Percentiles rank a stretch among this genome's conserved stretches.
Conservation (phyloP, 805 yeast species). For the Starmerella cellae region DNA sequence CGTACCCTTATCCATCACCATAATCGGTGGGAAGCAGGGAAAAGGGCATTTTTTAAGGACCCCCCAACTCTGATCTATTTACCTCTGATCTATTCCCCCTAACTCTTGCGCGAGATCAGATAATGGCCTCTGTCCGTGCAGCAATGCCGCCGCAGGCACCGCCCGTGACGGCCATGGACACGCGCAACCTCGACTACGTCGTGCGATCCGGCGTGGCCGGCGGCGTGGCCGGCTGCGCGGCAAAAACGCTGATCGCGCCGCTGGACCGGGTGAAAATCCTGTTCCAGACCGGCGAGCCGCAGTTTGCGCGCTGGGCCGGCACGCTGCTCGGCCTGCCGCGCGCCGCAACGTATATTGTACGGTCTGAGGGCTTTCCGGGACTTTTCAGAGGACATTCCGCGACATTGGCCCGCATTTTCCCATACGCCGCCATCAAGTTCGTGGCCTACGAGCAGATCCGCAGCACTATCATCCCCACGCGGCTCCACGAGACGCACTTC, state of each 20-base stretch:
- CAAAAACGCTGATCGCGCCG: constrained; percentile 90
- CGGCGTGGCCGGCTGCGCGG: constrained; percentile 91
- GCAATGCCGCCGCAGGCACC: no score
- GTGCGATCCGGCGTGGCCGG: constrained; percentile 82
- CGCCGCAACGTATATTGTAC: constrained; percentile 58
- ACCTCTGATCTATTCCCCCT: no score
- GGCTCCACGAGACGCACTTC: constrained; percentile 59
- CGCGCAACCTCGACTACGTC: constrained; percentile 64
- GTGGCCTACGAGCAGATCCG: constrained; percentile 92
- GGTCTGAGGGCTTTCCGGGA: constrained; percentile 61
- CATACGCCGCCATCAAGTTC: constrained; percentile 93
- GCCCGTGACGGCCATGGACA: constrained; percentile 31
- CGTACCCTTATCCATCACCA: no score
- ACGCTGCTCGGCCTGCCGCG: constrained; percentile 58
- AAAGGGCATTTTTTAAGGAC: no score
- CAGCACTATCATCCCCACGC: constrained; percentile 60
- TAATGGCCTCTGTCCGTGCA: background rate
- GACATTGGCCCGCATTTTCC: constrained; percentile 78
- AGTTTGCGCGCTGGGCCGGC: constrained; percentile 66
- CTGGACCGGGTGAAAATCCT: constrained; percentile 86
- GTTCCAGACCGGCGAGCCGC: constrained; percentile 91
- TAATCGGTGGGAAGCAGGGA: no score
- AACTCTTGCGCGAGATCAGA: background rate
- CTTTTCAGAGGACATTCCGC: constrained; percentile 94
- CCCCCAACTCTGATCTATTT: no score